A percentile compares a stretch with the other conserved stretches of the same genome.
Evolutionary conservation across 176 grass and related monocot species (phyloP).

Genomic region (Carex parvula): DNA sequence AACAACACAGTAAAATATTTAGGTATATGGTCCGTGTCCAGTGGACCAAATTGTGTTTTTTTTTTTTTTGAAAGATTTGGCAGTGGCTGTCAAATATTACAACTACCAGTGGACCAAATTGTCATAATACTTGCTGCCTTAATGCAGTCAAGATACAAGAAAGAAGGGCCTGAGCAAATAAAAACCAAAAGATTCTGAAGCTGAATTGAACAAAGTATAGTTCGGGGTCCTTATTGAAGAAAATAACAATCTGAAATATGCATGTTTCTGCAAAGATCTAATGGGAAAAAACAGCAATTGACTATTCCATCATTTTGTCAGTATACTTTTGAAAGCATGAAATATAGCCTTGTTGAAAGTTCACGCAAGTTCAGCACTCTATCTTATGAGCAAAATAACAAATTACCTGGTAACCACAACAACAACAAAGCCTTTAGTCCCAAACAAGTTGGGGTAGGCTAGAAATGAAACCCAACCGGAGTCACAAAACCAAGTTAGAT

Average conservation of each 20-base stretch:
- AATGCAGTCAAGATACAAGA: constrained; percentile 1
- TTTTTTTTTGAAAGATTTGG: no score
- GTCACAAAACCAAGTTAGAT: no score
- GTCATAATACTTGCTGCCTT: not conserved
- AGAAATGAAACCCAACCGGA: no score
- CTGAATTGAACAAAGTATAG: not conserved
- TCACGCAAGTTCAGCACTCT: not conserved
- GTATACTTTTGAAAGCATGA: not conserved
- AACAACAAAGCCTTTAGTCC: no score
- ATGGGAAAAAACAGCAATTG: not conserved
- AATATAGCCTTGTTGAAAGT: not conserved
- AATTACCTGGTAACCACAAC: no score
- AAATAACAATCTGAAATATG: not conserved
- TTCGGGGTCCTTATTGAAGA: not conserved
- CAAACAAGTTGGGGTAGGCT: no score
- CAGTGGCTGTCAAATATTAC: no score
- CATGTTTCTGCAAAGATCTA: not conserved
- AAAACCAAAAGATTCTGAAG: not conserved
- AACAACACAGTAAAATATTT: not conserved
- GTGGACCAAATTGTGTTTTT: no score
- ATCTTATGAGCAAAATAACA: not conserved
- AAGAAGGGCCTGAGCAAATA: not conserved
- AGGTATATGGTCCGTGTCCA: not conserved
- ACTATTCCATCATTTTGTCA: not conserved
- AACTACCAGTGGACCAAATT: no score